Conservation (phyloP, 129 eudicot genomes). For the Lactuca sativa region DNA sequence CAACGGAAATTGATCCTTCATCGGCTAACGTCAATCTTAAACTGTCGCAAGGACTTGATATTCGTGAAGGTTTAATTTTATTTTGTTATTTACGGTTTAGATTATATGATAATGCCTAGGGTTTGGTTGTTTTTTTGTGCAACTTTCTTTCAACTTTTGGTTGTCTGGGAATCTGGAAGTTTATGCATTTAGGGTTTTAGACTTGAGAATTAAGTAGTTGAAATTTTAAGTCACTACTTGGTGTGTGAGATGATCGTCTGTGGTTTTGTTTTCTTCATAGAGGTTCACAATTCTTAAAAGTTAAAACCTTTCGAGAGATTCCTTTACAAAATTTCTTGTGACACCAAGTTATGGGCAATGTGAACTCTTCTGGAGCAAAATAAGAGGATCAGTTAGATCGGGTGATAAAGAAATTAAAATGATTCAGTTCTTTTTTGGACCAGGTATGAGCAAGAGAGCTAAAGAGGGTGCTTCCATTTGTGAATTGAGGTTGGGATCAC, state of each 20-base stretch:
- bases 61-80: constrained; percentile 56
- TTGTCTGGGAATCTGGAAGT: constrained; percentile 10
- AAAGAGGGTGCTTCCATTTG: not conserved
- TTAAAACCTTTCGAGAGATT: constrained; percentile 6
- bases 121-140: constrained; percentile 23
- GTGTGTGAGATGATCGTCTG: not conserved
- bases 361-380: constrained; percentile 15
- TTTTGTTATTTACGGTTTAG: constrained; percentile 6
- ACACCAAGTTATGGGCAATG: constrained; percentile 15
- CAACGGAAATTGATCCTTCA: constrained; percentile 34
- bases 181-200: constrained; percentile 31
- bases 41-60: constrained; percentile 33
- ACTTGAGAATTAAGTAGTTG: not conserved
- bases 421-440: constrained; percentile 6
- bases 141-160: constrained; percentile 3
- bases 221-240: constrained; percentile 3
- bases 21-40: constrained; percentile 33
- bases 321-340: constrained; percentile 1
- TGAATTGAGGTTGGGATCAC: constrained; percentile 13
- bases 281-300: constrained; percentile 7
- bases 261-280: constrained; percentile 9
- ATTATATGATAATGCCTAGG: constrained; percentile 1
- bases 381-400: constrained; percentile 1
- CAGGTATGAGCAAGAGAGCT: constrained; percentile 10
- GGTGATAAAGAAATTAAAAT: not conserved